Conservation (phyloP, 768 basidiomycete genomes). For the Tephrocybe sp. region DNA sequence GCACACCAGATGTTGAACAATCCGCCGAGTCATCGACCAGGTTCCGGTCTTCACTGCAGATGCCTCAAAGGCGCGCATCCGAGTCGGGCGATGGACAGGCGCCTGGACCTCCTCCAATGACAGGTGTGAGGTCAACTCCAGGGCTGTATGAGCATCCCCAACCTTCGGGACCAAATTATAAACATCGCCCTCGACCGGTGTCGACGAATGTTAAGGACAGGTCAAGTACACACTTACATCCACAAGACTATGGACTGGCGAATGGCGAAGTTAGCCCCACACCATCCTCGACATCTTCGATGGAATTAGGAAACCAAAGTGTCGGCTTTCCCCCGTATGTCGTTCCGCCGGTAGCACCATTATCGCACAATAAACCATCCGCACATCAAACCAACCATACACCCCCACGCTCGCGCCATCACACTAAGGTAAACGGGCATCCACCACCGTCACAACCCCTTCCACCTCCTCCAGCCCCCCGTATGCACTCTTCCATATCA, state of each 20-base stretch:
- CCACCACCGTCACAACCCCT: slow-evolving; percentile 5
- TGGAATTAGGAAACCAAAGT: slow-evolving; percentile 5
- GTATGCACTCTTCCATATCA: slow-evolving; percentile 11
- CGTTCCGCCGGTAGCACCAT: background rate
- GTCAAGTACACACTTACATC: background rate
- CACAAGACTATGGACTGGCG: background rate
- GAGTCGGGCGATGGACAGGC: slow-evolving; percentile 4
- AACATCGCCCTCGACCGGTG: slow-evolving; percentile 1
- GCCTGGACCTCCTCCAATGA: background rate
- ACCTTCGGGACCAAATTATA: background rate
- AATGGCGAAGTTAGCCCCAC: slow-evolving; percentile 15
- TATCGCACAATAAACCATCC: background rate
- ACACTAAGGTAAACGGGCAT: slow-evolving; percentile 6
- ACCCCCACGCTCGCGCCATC: slow-evolving; percentile 13
- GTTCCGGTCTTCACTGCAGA: slow-evolving; percentile 12
- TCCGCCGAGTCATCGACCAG: background rate
- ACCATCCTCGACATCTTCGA: slow-evolving; percentile 10
- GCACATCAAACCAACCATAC: slow-evolving; percentile 2
- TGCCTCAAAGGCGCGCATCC: slow-evolving; percentile 12
- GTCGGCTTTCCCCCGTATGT: background rate
- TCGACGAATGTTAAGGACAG: slow-evolving; percentile 2
- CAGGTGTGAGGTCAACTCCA: background rate
- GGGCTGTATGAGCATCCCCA: slow-evolving; percentile 2
- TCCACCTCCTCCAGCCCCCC: slow-evolving; percentile 15
- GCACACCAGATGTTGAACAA: background rate